Conservation (phyloP, 257 asterid genomes). For the Solanum pinnatisectum region DNA sequence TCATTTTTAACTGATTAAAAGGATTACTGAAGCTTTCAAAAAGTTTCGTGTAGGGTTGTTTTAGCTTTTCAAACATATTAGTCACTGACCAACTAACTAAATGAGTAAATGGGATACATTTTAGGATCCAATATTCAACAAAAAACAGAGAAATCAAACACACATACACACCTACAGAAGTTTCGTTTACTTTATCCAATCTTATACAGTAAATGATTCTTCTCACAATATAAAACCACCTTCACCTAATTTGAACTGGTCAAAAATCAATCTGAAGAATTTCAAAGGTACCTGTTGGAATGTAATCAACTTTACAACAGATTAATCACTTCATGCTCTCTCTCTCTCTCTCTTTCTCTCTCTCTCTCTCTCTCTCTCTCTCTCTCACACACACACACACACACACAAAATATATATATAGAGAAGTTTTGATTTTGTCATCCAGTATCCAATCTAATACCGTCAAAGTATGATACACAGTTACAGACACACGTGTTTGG, state of each 20-base stretch:
- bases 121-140: background rate
- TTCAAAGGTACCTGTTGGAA: background rate
- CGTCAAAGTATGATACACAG: background rate
- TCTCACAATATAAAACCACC: background rate
- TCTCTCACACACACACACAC: background rate
- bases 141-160: background rate
- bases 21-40: background rate
- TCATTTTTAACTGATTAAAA: background rate
- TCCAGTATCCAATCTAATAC: background rate
- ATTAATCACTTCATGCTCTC: background rate
- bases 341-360: background rate
- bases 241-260: background rate
- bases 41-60: background rate
- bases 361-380: background rate
- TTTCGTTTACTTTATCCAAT: background rate
- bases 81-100: background rate
- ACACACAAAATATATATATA: background rate
- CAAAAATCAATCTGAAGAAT: background rate
- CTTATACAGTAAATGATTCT: background rate
- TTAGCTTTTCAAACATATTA: background rate
- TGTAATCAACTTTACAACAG: background rate
- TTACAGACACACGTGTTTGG: background rate
- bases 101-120: background rate
- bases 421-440: background rate
- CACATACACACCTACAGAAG: background rate